phyloP scores from a whole-genome alignment of 208 protist species.

The Porcisia hertigi region DNA sequence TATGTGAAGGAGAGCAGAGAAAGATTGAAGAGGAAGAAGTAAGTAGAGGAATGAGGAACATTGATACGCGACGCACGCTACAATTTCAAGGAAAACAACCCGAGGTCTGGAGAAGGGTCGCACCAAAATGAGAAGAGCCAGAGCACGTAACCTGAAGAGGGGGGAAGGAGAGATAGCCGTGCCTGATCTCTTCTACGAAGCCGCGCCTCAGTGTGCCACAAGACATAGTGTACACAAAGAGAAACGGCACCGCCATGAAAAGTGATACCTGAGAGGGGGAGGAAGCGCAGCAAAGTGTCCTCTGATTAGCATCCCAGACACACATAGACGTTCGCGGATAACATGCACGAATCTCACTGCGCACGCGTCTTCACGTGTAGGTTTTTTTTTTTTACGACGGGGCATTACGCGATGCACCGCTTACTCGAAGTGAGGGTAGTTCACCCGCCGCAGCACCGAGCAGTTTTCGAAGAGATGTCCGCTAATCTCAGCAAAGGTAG shows the following conservation, averaged over 20 bases:
- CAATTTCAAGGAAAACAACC: background rate
- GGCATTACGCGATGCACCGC: background rate
- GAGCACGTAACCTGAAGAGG: background rate
- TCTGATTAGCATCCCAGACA: background rate
- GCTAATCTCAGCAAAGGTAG: constrained; percentile 1
- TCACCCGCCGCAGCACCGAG: constrained; percentile 6
- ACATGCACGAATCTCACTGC: no score
- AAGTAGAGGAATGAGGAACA: background rate
- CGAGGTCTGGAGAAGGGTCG: background rate
- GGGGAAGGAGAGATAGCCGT: background rate
- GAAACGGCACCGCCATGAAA: constrained; percentile 1
- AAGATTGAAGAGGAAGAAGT: background rate
- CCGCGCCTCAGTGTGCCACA: background rate
- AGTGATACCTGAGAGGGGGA: background rate
- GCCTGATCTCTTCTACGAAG: background rate
- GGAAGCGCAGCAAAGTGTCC: background rate
- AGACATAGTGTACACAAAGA: constrained; percentile 4
- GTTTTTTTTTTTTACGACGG: background rate
- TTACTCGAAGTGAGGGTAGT: constrained; percentile 2
- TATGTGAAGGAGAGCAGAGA: background rate
- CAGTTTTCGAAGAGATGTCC: constrained; percentile 22
- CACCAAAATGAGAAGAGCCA: background rate
- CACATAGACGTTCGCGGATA: background rate
- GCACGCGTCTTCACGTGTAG: no score
- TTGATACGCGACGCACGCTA: background rate